Evolutionary conservation across 169 alveolate species (phyloP).

Genomic region (Eimeria zaria): DNA sequence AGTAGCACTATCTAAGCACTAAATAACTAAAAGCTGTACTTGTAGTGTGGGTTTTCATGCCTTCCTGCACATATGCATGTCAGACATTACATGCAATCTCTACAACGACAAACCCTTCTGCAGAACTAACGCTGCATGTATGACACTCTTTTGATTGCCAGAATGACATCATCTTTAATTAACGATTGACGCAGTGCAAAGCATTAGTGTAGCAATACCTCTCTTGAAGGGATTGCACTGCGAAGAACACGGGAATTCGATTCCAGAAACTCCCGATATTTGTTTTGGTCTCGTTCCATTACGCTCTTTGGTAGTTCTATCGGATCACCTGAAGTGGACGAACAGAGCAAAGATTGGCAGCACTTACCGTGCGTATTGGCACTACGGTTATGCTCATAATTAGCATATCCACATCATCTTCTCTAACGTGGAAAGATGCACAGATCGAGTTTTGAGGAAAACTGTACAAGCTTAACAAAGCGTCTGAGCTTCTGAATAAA

Average conservation of each 20-base stretch:
- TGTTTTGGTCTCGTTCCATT: slow-evolving; percentile 22
- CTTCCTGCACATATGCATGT: background rate
- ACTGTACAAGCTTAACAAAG: background rate
- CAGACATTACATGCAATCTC: background rate
- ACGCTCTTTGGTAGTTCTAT: slow-evolving; percentile 8
- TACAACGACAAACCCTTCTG: background rate
- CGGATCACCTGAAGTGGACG: slow-evolving; percentile 42
- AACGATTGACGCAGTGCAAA: background rate
- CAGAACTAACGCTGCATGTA: background rate
- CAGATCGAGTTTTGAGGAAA: background rate
- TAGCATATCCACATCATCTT: background rate
- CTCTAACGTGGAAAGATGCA: background rate
- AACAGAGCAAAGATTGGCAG: background rate
- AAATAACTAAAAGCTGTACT: background rate
- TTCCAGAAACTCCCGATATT: slow-evolving; percentile 28
- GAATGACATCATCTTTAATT: too few relatives aligned
- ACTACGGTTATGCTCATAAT: background rate
- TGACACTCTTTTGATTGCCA: background rate
- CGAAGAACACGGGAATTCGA: background rate
- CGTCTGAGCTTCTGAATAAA: background rate
- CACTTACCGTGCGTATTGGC: background rate
- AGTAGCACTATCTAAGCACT: background rate
- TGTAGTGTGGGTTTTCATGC: background rate
- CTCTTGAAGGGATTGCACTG: slow-evolving; percentile 18
- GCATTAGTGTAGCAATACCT: slow-evolving; percentile 2